Evolutionary conservation across 1,284 basidiomycete species (phyloP).

Genomic region (Boletus holoroseus): DNA sequence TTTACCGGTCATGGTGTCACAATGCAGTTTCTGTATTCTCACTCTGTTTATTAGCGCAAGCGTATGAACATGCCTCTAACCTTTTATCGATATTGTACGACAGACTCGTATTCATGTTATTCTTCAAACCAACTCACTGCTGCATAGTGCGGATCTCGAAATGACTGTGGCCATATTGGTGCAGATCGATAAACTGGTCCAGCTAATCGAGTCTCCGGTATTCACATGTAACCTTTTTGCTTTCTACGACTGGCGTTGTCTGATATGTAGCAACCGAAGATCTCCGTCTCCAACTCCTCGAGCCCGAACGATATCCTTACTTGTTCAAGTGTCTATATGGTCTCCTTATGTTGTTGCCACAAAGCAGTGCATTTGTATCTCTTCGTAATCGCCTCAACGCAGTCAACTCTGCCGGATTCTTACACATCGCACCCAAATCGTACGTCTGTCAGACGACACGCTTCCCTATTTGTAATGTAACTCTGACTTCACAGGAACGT

Average conservation of each 20-base stretch:
- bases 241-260: background rate
- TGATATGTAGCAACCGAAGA: constrained; percentile 45
- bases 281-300: constrained; percentile 92
- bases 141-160: constrained; percentile 83
- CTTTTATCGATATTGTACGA: constrained; percentile 93
- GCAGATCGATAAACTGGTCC: constrained; percentile 97
- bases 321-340: constrained; percentile 98
- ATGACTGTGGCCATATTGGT: constrained; percentile 93
- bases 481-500: constrained; percentile 19
- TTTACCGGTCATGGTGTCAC: constrained; percentile 98
- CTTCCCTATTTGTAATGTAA: background rate
- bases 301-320: constrained; percentile 94
- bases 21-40: constrained; percentile 97
- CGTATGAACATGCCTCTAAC: constrained; percentile 98
- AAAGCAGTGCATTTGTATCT: constrained; percentile 95
- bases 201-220: constrained; percentile 96
- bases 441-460: constrained; percentile 34
- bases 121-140: constrained; percentile 7
- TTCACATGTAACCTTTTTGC: constrained; percentile 75
- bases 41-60: constrained; percentile 92
- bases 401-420: constrained; percentile 90
- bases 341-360: constrained; percentile 93
- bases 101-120: background rate
- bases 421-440: constrained; percentile 83
- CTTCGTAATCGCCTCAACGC: constrained; percentile 91